Conservation (phyloP, 805 yeast species). For the Myxozyma sirexii region DNA sequence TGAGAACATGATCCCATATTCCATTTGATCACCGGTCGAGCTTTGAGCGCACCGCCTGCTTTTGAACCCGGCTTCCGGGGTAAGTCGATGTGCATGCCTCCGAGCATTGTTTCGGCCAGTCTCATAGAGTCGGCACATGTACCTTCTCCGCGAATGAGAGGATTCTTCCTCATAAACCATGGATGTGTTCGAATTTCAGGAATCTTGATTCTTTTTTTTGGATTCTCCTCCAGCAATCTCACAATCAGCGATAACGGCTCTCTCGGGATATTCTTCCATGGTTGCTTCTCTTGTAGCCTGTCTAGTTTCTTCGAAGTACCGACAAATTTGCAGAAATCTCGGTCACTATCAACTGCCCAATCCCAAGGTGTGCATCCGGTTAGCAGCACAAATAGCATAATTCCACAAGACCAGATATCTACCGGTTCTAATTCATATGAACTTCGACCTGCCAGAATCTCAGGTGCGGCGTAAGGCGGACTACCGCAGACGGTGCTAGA, state of each 20-base stretch:
- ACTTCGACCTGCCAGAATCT: constrained; percentile 51
- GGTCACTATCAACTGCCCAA: constrained; percentile 57
- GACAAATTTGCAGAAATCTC: constrained; percentile 48
- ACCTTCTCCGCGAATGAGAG: constrained; percentile 51
- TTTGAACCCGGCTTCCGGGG: not conserved
- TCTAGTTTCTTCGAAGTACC: constrained; percentile 7
- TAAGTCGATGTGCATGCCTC: constrained; percentile 52
- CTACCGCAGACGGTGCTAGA: constrained; percentile 66
- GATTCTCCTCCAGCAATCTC: constrained; percentile 55
- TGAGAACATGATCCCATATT: constrained; percentile 20
- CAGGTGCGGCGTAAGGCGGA: constrained; percentile 82
- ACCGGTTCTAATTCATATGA: constrained; percentile 58
- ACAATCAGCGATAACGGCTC: constrained; percentile 55
- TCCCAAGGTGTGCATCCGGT: constrained; percentile 77
- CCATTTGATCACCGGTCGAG: not conserved
- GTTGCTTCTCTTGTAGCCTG: constrained; percentile 43
- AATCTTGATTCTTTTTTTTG: constrained; percentile 49
- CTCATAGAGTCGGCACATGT: constrained; percentile 56
- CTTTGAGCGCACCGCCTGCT: not conserved
- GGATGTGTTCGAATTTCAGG: constrained; percentile 52
- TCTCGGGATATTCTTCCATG: constrained; percentile 60
- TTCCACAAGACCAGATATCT: constrained; percentile 63
- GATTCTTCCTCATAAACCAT: constrained; percentile 55
- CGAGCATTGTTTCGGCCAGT: constrained; percentile 55
- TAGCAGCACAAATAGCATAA: constrained; percentile 61